Evolutionary conservation across 257 asterid species (phyloP).

Genomic region (Voacanga thouarsii): DNA sequence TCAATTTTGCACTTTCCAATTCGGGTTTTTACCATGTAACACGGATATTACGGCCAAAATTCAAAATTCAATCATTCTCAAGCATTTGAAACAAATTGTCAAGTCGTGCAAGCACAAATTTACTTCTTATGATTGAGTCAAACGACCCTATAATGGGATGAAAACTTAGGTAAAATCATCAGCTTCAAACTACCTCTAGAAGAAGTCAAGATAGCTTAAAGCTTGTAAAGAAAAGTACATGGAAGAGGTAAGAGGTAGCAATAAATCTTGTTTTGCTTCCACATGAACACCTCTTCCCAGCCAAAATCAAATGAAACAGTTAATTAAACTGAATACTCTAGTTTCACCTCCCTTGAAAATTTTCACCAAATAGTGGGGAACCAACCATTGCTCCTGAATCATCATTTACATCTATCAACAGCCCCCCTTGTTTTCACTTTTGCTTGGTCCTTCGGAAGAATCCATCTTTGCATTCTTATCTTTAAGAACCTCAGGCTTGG

Average conservation of each 20-base stretch:
- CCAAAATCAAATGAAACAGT: neutral
- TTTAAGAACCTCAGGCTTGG: conserved; percentile 14
- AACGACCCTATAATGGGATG: too few species aligned
- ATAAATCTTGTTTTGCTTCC: neutral
- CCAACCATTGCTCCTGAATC: conserved; percentile 75
- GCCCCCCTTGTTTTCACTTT: conserved; percentile 20
- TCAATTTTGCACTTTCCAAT: too few species aligned
- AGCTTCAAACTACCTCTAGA: neutral
- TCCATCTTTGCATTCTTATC: conserved; percentile 11
- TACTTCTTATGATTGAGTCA: neutral
- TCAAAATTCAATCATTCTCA: neutral
- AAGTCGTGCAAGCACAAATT: neutral
- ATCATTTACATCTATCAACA: conserved; percentile 48
- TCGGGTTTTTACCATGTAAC: neutral
- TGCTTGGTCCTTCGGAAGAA: conserved; percentile 17
- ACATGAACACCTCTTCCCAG: neutral
- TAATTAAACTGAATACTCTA: neutral
- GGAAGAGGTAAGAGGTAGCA: neutral
- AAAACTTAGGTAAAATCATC: neutral
- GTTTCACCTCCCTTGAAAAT: conserved; percentile 61
- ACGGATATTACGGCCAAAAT: neutral
- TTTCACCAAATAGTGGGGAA: conserved; percentile 65
- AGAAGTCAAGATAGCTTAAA: neutral
- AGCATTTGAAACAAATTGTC: neutral
- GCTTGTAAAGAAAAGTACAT: neutral